These are phyloP conservation scores for Sphaerosporella brunnea DNA, from an alignment of 495 filamentous ascomycete genomes.

Conservation along the genomic window DNA sequence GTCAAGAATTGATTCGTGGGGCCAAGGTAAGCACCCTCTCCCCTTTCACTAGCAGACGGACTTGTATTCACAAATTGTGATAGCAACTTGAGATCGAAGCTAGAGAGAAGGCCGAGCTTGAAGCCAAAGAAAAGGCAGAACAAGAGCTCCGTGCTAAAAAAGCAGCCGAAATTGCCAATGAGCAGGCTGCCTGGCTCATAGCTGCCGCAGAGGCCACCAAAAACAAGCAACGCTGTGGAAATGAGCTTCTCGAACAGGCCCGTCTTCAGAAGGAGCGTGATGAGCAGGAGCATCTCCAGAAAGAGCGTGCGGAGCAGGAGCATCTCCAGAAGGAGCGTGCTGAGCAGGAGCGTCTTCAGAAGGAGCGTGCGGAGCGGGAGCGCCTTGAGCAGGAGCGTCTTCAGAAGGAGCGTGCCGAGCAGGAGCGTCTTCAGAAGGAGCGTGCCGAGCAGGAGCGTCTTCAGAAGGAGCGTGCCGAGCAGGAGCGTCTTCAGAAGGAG, in stretches of 20 bases:
- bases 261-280: background rate
- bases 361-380: slow-evolving; percentile 7
- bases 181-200: background rate
- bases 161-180: background rate
- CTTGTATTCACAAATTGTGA: background rate
- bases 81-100: background rate
- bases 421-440: too few relatives aligned
- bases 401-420: slow-evolving; percentile 15
- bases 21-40: background rate
- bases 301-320: background rate
- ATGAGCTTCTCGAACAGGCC: slow-evolving; percentile 1
- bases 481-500: too few relatives aligned
- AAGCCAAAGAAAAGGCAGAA: slow-evolving; percentile 5
- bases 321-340: background rate
- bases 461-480: too few relatives aligned
- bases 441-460: too few relatives aligned
- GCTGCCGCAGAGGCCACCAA: background rate
- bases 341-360: background rate
- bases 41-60: background rate
- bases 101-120: slow-evolving; percentile 9
- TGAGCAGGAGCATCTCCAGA: slow-evolving; percentile 8
- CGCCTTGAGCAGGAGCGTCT: slow-evolving; percentile 10
- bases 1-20: background rate
- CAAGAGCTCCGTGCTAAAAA: slow-evolving; percentile 2
- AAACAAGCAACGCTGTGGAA: slow-evolving; percentile 1